These are phyloP conservation scores for Eucalyptus erythrocorys DNA, from an alignment of 345 rosid species.

Conservation along the genomic window DNA sequence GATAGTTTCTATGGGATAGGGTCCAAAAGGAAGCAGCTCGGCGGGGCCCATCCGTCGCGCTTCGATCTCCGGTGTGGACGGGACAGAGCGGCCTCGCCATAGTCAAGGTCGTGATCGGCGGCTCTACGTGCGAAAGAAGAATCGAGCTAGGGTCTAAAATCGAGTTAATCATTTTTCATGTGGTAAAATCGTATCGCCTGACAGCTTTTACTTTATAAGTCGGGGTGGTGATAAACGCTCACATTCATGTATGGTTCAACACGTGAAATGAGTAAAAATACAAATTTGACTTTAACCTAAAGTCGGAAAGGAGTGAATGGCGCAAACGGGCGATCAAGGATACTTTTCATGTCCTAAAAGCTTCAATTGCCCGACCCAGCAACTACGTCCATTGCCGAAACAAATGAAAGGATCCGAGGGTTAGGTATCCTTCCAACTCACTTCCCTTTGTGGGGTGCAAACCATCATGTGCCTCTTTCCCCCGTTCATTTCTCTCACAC, in stretches of 20 bases:
- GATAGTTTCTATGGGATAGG: not conserved
- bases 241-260: not conserved
- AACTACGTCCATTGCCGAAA: not conserved
- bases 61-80: too few relatives aligned
- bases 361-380: not conserved
- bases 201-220: not conserved
- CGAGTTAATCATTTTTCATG: not conserved
- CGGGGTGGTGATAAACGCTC: fast-evolving
- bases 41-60: not conserved
- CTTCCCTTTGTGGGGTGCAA: not conserved
- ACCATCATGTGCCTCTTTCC: not conserved
- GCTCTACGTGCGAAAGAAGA: not conserved
- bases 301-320: not conserved
- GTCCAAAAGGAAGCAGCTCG: not conserved
- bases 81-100: not conserved
- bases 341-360: not conserved
- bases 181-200: not conserved
- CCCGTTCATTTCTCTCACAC: not conserved
- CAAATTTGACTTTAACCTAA: not conserved
- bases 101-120: not conserved
- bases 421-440: not conserved
- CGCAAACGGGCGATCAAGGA: not conserved
- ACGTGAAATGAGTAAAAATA: fast-evolving
- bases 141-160: not conserved
- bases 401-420: not conserved